Conservation (phyloP, 768 basidiomycete genomes). For the Suillus ampliporus region DNA sequence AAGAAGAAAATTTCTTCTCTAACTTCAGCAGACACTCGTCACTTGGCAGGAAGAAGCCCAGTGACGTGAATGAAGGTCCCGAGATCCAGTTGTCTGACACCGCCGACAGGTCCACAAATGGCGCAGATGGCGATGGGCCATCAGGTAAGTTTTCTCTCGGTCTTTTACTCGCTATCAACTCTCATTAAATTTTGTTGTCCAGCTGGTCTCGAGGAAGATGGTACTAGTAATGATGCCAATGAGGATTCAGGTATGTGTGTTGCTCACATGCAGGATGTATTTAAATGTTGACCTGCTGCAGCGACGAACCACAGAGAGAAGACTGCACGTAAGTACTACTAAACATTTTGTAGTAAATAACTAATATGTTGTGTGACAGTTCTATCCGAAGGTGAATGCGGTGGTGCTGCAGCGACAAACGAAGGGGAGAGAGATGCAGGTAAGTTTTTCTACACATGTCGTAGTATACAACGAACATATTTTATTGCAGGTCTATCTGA, state of each 20-base stretch:
- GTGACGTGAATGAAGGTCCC: neutral
- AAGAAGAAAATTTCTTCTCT: neutral
- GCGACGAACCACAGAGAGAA: neutral
- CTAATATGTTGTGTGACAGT: neutral
- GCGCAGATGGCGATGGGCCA: neutral
- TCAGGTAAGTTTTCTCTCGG: neutral
- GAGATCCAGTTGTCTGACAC: neutral
- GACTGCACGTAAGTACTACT: neutral
- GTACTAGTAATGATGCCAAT: neutral
- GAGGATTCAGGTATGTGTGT: neutral
- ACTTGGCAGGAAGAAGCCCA: neutral
- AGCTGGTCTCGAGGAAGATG: neutral
- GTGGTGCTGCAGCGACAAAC: neutral
- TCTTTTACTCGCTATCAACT: neutral
- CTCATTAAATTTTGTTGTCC: slow-evolving; percentile 2
- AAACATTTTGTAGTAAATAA: neutral
- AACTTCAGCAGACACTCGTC: neutral
- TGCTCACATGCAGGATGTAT: neutral
- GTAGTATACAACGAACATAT: neutral
- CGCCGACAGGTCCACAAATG: neutral
- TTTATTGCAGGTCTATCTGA: neutral
- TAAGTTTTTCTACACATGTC: neutral
- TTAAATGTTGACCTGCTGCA: neutral
- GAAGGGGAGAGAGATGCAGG: neutral
- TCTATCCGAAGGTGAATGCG: neutral